These are phyloP conservation scores for Dorcoceras hygrometricum DNA, from an alignment of 257 asterid genomes.

Conservation along the genomic window DNA sequence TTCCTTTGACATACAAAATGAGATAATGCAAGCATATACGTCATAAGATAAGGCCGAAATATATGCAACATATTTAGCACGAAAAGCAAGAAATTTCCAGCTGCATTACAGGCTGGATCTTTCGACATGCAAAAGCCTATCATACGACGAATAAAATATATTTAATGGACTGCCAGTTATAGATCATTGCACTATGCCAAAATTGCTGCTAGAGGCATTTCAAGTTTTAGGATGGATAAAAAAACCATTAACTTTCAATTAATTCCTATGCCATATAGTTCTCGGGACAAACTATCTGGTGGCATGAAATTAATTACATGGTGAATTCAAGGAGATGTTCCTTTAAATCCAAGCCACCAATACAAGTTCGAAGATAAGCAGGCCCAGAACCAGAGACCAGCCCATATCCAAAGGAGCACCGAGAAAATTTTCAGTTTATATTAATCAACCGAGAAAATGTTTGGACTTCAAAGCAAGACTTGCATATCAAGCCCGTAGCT, in stretches of 20 bases:
- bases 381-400: not conserved
- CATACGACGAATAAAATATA: slow-evolving; percentile 9
- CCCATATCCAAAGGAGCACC: not conserved
- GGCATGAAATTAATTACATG: not conserved
- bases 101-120: slow-evolving; percentile 22
- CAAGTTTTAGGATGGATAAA: not conserved
- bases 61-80: slow-evolving; percentile 22
- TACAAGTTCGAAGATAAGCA: not conserved
- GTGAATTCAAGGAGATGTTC: slow-evolving; percentile 2
- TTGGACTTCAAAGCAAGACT: slow-evolving; percentile 2
- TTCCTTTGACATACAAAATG: not conserved
- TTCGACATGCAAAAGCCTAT: slow-evolving; percentile 11
- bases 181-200: not conserved
- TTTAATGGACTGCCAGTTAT: slow-evolving; percentile 8
- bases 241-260: not conserved
- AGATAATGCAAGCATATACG: not conserved
- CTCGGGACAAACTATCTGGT: not conserved
- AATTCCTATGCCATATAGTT: not conserved
- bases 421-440: not conserved
- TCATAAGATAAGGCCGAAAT: slow-evolving; percentile 20
- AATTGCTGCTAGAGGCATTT: slow-evolving; percentile 7
- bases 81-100: slow-evolving; percentile 30
- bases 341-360: not conserved
- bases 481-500: not conserved
- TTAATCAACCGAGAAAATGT: not conserved